A percentile compares a stretch with the other conserved stretches of the same genome.
These are phyloP conservation scores for Ramicandelaber brevisporus DNA, from an alignment of 192 early-diverging fungal species.

Conservation along the genomic window DNA sequence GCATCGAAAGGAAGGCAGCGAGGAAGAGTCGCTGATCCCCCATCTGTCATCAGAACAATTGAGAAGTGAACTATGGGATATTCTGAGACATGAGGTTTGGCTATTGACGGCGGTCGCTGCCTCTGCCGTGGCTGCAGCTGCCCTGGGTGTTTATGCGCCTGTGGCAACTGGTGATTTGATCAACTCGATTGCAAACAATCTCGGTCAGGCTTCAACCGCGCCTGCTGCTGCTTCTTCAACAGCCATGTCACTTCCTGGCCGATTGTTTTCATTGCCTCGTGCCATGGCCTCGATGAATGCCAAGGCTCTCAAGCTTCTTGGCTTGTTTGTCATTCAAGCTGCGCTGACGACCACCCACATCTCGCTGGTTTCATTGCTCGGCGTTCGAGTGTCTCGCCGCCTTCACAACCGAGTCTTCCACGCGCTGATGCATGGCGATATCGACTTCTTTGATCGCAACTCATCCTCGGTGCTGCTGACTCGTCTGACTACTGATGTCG, in stretches of 20 bases:
- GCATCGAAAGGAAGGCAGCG: no score
- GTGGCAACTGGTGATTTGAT: conserved; percentile 28
- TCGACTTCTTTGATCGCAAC: conserved; percentile 29
- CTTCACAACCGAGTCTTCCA: conserved; percentile 19
- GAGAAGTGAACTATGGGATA: no score
- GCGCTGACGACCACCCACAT: conserved; percentile 31
- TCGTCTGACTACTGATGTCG: conserved; percentile 23
- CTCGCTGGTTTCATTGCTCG: conserved; percentile 26
- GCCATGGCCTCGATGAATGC: conserved; percentile 9
- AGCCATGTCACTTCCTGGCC: conserved; percentile 1
- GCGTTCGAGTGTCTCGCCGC: conserved; percentile 26
- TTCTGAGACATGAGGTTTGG: conserved; percentile 23
- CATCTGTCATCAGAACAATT: no score
- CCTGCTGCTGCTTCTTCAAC: neutral
- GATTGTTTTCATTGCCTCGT: neutral
- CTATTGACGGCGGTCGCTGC: conserved; percentile 19
- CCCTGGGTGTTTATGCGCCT: conserved; percentile 23
- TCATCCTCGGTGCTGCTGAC: conserved; percentile 22
- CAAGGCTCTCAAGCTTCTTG: conserved; percentile 22
- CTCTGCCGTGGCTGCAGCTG: conserved; percentile 27
- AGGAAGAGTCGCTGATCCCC: no score
- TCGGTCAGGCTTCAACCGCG: conserved; percentile 1
- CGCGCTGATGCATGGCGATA: conserved; percentile 26
- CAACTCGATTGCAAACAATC: conserved; percentile 19
- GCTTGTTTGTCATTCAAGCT: conserved; percentile 25